Evolutionary conservation across 23 red algal genomes (phyloP).

Genomic region (Chondrus crispus): DNA sequence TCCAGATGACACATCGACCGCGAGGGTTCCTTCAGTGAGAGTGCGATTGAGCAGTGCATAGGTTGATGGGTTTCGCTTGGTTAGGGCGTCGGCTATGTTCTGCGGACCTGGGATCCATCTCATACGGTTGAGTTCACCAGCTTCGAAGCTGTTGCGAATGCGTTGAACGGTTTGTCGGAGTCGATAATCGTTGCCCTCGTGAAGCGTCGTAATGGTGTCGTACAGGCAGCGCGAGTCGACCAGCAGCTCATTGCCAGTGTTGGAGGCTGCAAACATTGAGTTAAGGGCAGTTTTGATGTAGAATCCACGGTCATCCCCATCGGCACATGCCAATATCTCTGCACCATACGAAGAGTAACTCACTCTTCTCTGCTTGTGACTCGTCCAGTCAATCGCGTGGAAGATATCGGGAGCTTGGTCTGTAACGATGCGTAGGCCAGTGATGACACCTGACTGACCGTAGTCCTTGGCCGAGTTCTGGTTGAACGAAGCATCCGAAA

Average conservation of each 20-base stretch:
- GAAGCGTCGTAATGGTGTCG: neutral
- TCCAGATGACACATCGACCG: neutral
- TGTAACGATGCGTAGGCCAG: neutral
- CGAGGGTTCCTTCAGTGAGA: neutral
- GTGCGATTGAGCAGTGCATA: neutral
- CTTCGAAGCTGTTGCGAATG: constrained; percentile 26
- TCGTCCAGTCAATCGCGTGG: neutral
- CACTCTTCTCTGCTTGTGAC: neutral
- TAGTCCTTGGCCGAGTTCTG: neutral
- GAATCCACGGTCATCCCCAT: neutral
- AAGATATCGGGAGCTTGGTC: neutral
- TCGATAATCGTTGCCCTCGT: neutral
- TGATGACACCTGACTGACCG: neutral
- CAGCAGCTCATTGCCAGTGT: neutral
- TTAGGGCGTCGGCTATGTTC: constrained; percentile 3
- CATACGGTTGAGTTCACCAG: neutral
- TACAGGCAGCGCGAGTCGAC: neutral
- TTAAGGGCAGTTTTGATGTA: neutral
- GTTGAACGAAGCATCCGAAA: neutral
- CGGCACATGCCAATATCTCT: neutral
- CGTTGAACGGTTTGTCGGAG: neutral
- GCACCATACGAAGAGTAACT: neutral
- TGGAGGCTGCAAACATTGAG: neutral
- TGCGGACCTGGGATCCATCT: neutral
- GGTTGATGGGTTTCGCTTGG: constrained; percentile 9